Evolutionary conservation across 352 stramenopile species (phyloP).

Genomic region (Globisporangium okanoganense): DNA sequence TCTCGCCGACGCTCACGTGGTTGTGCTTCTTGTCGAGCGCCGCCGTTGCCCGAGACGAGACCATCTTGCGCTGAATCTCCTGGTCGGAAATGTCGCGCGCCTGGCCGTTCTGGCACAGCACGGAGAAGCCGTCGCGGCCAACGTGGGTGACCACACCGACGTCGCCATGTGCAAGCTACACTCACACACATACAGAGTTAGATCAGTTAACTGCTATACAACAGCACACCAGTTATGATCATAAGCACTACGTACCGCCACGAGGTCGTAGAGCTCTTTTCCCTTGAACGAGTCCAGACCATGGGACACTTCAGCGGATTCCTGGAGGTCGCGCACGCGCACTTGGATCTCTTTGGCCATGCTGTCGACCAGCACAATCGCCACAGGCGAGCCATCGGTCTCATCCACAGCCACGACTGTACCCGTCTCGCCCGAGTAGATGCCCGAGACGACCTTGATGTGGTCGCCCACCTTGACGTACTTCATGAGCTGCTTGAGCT

Average conservation of each 20-base stretch:
- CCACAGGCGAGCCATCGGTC: conserved; percentile 72
- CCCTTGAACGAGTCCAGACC: conserved; percentile 88
- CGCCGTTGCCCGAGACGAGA: conserved; percentile 75
- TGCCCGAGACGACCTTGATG: conserved; percentile 89
- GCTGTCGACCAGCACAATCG: conserved; percentile 87
- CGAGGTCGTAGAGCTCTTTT: conserved; percentile 88
- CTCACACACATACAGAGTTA: not conserved
- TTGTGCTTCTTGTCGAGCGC: conserved; percentile 89
- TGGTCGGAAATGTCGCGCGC: conserved; percentile 83
- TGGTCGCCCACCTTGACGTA: conserved; percentile 91
- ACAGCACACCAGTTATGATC: not conserved
- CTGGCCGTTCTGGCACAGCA: conserved; percentile 85
- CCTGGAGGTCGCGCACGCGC: conserved; percentile 85
- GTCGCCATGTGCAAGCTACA: conserved; percentile 75
- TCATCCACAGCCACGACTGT: conserved; percentile 88
- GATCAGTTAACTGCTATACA: not conserved
- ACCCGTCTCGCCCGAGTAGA: conserved; percentile 87
- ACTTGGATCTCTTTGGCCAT: conserved; percentile 91
- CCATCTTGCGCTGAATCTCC: conserved; percentile 87
- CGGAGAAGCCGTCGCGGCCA: conserved; percentile 81
- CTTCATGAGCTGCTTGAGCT: conserved; percentile 88
- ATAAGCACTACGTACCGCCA: conserved; percentile 47
- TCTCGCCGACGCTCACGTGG: conserved; percentile 85
- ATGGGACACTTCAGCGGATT: conserved; percentile 87
- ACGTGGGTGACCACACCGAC: conserved; percentile 91